Conservation (phyloP, 495 filamentous ascomycete species). For the Annulohypoxylon bovei region DNA sequence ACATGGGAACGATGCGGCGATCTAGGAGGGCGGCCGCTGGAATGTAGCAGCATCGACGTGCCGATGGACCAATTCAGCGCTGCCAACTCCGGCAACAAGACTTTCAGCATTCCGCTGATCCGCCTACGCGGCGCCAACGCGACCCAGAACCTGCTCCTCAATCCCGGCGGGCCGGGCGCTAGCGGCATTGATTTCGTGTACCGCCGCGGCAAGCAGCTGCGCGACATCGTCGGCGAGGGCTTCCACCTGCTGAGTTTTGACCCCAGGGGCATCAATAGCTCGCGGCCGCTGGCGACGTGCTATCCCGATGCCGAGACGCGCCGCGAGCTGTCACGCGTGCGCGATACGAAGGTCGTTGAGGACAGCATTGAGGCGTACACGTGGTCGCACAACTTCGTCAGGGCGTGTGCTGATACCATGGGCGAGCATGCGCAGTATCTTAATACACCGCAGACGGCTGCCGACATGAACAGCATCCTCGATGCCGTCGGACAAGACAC, state of each 20-base stretch:
- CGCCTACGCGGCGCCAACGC: slow-evolving; percentile 52
- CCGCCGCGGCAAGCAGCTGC: slow-evolving; percentile 46
- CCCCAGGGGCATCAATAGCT: slow-evolving; percentile 57
- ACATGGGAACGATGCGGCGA: slow-evolving; percentile 52
- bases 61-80: slow-evolving; percentile 58
- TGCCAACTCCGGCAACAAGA: slow-evolving; percentile 41
- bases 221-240: slow-evolving; percentile 52
- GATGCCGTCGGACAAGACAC: slow-evolving; percentile 54
- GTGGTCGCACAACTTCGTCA: slow-evolving; percentile 50
- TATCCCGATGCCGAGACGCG: slow-evolving; percentile 48
- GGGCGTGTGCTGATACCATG: slow-evolving; percentile 55
- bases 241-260: slow-evolving; percentile 59
- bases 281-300: slow-evolving; percentile 50
- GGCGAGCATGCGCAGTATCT: slow-evolving; percentile 52
- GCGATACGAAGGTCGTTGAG: slow-evolving; percentile 37
- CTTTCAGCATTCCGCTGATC: slow-evolving; percentile 56
- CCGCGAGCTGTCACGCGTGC: slow-evolving; percentile 39
- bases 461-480: slow-evolving; percentile 61
- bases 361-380: slow-evolving; percentile 55
- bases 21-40: slow-evolving; percentile 44
- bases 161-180: slow-evolving; percentile 58
- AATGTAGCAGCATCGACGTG: slow-evolving; percentile 52
- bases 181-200: slow-evolving; percentile 52
- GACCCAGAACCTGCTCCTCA: slow-evolving; percentile 56
- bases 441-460: slow-evolving; percentile 61